Conservation (phyloP, 73 alveolate species). For the Paramecium primaurelia region DNA sequence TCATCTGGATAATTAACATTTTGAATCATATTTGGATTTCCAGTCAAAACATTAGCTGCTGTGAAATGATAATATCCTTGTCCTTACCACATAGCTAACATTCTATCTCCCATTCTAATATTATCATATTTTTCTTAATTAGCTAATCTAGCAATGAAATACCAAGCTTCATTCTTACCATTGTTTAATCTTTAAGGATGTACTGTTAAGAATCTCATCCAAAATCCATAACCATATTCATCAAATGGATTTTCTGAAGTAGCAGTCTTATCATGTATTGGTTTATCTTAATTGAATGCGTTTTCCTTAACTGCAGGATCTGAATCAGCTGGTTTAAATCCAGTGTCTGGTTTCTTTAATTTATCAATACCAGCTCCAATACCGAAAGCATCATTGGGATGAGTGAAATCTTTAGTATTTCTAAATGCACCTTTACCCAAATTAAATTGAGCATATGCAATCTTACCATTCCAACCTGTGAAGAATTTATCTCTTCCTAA, state of each 20-base stretch:
- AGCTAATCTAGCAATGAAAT: neutral
- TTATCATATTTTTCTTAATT: conserved; percentile 6
- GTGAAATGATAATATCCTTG: conserved; percentile 51
- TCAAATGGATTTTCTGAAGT: conserved; percentile 36
- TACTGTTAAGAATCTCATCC: conserved; percentile 32
- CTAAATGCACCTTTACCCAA: conserved; percentile 24
- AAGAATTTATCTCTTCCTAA: conserved; percentile 34
- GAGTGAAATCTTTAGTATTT: conserved; percentile 29
- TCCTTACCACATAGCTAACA: conserved; percentile 48
- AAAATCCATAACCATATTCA: conserved; percentile 40
- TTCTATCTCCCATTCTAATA: conserved; percentile 42
- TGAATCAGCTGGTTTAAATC: conserved; percentile 11
- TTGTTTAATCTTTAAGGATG: neutral
- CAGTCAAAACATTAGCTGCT: neutral
- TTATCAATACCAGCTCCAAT: conserved; percentile 37
- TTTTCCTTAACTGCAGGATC: neutral
- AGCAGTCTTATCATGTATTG: conserved; percentile 6
- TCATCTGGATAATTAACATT: conserved; percentile 41
- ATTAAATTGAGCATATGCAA: conserved; percentile 6
- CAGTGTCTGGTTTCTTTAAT: neutral
- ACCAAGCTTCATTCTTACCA: conserved; percentile 40
- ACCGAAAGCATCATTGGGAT: conserved; percentile 31
- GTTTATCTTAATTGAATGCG: conserved; percentile 28
- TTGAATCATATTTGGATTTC: conserved; percentile 23
- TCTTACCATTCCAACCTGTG: conserved; percentile 22